Percentiles rank a stretch among this genome's conserved stretches.
phyloP scores from a whole-genome alignment of 2,329 filamentous ascomycete genomes.

The Talaromyces funiculosus region DNA sequence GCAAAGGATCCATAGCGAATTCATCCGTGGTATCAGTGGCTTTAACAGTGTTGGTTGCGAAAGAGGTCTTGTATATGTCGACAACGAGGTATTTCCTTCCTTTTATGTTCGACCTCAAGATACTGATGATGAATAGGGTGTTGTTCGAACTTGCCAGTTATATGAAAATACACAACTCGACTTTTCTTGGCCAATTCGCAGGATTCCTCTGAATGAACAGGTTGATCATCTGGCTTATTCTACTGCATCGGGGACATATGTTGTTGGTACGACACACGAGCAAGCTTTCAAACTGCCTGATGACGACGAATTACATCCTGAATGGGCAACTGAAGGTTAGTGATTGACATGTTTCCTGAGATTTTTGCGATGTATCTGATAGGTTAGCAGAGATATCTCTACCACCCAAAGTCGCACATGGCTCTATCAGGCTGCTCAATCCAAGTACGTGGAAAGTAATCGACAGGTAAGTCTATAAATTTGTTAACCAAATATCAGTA shows the following conservation, averaged over 20 bases:
- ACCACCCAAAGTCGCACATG: slow-evolving; percentile 64
- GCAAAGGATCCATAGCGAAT: slow-evolving; percentile 63
- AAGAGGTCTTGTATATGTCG: slow-evolving; percentile 75
- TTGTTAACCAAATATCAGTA: neutral
- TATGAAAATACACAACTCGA: slow-evolving; percentile 65
- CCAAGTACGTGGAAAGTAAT: slow-evolving; percentile 72
- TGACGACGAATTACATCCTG: slow-evolving; percentile 75
- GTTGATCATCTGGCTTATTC: slow-evolving; percentile 72
- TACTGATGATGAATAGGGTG: slow-evolving; percentile 44
- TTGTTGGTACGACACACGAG: slow-evolving; percentile 62
- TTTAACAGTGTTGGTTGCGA: slow-evolving; percentile 75
- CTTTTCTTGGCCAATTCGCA: slow-evolving; percentile 68
- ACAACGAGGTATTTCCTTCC: slow-evolving; percentile 45
- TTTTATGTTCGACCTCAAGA: neutral
- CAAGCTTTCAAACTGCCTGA: slow-evolving; percentile 77
- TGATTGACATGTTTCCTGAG: slow-evolving; percentile 12
- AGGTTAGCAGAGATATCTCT: slow-evolving; percentile 45
- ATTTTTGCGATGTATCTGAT: slow-evolving; percentile 13
- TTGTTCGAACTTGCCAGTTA: slow-evolving; percentile 67
- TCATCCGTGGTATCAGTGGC: slow-evolving; percentile 64
- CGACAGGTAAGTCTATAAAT: slow-evolving; percentile 49
- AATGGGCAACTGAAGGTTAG: slow-evolving; percentile 67
- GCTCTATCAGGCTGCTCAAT: slow-evolving; percentile 71
- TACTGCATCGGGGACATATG: slow-evolving; percentile 66
- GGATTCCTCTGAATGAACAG: slow-evolving; percentile 64